A percentile compares a stretch with the other conserved stretches of the same genome.
Evolutionary conservation across 352 stramenopile species (phyloP).

Genomic region (Globisporangium spiculum): DNA sequence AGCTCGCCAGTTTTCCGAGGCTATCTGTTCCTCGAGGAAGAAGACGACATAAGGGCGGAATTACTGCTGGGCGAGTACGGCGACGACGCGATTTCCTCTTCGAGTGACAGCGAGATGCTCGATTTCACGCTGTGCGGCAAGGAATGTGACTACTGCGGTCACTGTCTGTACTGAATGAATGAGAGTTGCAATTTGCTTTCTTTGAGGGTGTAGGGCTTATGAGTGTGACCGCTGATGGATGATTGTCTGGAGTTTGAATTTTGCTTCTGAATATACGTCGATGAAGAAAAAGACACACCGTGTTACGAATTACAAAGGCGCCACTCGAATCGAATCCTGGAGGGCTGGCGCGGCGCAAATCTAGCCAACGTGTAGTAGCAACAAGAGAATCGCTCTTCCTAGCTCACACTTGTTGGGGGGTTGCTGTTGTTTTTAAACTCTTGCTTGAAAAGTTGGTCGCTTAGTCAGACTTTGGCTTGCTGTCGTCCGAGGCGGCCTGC

Average conservation of each 20-base stretch:
- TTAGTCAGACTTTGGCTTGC: slow-evolving; percentile 74
- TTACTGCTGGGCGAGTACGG: not conserved
- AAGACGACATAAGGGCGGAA: not conserved
- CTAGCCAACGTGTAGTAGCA: not conserved
- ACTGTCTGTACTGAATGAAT: not conserved
- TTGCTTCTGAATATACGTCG: too few species aligned
- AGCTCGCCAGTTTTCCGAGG: not conserved
- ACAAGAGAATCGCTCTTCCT: not conserved
- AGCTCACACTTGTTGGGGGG: too few species aligned
- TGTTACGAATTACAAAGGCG: slow-evolving; percentile 1
- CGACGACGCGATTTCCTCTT: not conserved
- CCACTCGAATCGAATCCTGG: not conserved
- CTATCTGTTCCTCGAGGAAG: not conserved
- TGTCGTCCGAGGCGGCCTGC: slow-evolving; percentile 38
- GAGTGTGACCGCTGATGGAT: not conserved
- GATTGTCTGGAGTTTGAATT: too few species aligned
- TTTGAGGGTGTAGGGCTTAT: not conserved
- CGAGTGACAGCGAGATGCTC: not conserved
- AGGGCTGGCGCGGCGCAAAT: not conserved
- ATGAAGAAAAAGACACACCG: not conserved
- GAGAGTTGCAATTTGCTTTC: not conserved
- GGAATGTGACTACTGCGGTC: not conserved
- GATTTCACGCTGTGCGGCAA: not conserved
- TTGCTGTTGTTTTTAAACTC: too few species aligned
- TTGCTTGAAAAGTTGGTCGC: not conserved